Evolutionary conservation across 2,329 filamentous ascomycete species (phyloP).

Genomic region (Xylaria sp.): DNA sequence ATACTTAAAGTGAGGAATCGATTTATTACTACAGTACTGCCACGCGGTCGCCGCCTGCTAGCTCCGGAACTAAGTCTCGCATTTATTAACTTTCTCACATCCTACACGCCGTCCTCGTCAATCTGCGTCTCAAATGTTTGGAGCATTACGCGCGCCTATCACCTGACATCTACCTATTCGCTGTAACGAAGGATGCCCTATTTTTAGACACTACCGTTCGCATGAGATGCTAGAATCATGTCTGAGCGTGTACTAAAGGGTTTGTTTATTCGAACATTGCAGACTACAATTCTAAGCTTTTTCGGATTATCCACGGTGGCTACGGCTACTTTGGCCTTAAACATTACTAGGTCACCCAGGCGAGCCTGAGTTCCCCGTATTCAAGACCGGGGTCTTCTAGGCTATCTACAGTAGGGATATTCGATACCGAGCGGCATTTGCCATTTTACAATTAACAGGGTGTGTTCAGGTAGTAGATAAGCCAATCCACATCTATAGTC

Average conservation of each 20-base stretch:
- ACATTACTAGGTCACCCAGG: neutral
- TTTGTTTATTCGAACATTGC: neutral
- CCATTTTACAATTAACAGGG: neutral
- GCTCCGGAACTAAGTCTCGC: neutral
- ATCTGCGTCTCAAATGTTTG: neutral
- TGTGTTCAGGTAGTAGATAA: neutral
- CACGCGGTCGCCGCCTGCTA: neutral
- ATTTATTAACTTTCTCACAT: neutral
- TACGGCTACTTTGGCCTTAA: neutral
- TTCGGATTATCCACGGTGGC: neutral
- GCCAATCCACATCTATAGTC: neutral
- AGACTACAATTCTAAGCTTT: neutral
- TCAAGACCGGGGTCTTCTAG: too few species aligned
- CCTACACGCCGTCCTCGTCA: neutral
- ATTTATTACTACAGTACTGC: neutral
- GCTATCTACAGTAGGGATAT: too few species aligned
- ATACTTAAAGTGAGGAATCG: neutral
- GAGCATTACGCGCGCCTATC: neutral
- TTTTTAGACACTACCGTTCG: neutral
- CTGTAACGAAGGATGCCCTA: neutral
- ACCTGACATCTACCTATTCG: neutral
- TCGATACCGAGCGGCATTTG: too few species aligned
- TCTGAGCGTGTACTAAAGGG: neutral
- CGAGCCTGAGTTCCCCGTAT: neutral
- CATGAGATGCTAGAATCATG: neutral